Percentiles rank a stretch among this genome's conserved stretches.
These are phyloP conservation scores for Trypanosoma conorhini DNA, from an alignment of 208 protist genomes.

Conservation along the genomic window DNA sequence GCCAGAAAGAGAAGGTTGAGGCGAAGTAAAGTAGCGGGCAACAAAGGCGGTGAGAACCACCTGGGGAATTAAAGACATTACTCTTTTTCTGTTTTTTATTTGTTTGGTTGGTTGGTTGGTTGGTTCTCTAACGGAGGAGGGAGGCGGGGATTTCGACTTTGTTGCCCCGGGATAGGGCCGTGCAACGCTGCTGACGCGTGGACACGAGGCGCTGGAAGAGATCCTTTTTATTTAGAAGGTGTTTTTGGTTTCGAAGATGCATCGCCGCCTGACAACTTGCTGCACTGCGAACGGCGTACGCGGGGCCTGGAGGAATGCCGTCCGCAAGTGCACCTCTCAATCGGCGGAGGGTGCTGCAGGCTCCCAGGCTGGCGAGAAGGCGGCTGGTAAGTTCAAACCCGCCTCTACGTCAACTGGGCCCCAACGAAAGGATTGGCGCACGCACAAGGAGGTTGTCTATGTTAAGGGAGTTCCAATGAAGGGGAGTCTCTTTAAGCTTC, in stretches of 20 bases:
- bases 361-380: conserved; percentile 23
- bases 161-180: neutral
- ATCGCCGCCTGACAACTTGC: conserved; percentile 20
- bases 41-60: neutral
- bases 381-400: conserved; percentile 24
- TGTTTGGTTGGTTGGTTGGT: too few species aligned
- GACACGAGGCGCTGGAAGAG: neutral
- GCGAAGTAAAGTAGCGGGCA: neutral
- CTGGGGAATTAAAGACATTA: neutral
- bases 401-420: conserved; percentile 27
- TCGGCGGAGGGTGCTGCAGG: conserved; percentile 33
- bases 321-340: conserved; percentile 22
- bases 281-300: conserved; percentile 20
- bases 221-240: neutral
- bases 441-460: conserved; percentile 77
- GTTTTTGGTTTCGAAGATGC: conserved; percentile 25
- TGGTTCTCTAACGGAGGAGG: too few species aligned
- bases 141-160: neutral
- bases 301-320: neutral
- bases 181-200: neutral
- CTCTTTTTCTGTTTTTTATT: neutral
- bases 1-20: neutral
- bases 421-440: conserved; percentile 80
- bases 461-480: conserved; percentile 77
- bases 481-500: conserved; percentile 79